These are phyloP conservation scores for Lunasporangiospora selenospora DNA, from an alignment of 192 early-diverging fungal species.

Conservation along the genomic window DNA sequence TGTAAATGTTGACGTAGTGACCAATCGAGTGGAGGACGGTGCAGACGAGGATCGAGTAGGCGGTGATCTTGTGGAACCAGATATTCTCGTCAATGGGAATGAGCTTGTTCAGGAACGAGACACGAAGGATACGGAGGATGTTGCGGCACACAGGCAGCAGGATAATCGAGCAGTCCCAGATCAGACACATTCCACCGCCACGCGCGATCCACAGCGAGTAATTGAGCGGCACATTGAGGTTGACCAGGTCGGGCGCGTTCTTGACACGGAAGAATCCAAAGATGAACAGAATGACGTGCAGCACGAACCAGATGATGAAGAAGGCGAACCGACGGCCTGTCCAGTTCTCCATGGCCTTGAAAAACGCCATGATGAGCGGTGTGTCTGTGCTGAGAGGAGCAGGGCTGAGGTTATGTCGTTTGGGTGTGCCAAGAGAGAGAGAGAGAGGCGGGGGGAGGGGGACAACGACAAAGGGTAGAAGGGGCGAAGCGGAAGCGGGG, in stretches of 20 bases:
- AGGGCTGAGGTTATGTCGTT: background rate
- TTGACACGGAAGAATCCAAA: slow-evolving; percentile 61
- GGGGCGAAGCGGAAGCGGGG: no score
- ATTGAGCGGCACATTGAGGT: slow-evolving; percentile 54
- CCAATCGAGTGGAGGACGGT: slow-evolving; percentile 63
- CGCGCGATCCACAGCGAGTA: slow-evolving; percentile 61
- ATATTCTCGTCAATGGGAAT: slow-evolving; percentile 82
- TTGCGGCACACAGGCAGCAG: slow-evolving; percentile 72
- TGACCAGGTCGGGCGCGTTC: slow-evolving; percentile 46
- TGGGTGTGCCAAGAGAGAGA: no score
- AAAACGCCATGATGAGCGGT: background rate
- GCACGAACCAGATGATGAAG: slow-evolving; percentile 45
- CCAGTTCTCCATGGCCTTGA: slow-evolving; percentile 44
- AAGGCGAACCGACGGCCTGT: slow-evolving; percentile 36
- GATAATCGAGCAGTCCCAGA: slow-evolving; percentile 60
- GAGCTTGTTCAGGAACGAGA: slow-evolving; percentile 60
- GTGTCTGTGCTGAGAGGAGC: background rate
- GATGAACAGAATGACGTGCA: slow-evolving; percentile 55
- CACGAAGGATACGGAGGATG: slow-evolving; percentile 58
- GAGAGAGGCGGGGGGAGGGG: no score
- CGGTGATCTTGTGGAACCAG: slow-evolving; percentile 76
- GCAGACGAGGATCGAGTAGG: slow-evolving; percentile 69
- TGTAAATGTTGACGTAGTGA: slow-evolving; percentile 65
- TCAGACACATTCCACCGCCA: slow-evolving; percentile 64
- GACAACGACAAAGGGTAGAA: no score